Percentiles rank a stretch among this genome's conserved stretches.
Evolutionary conservation across 1,139 yeast species (phyloP).

Genomic region (Suhomyces chickasaworum): DNA sequence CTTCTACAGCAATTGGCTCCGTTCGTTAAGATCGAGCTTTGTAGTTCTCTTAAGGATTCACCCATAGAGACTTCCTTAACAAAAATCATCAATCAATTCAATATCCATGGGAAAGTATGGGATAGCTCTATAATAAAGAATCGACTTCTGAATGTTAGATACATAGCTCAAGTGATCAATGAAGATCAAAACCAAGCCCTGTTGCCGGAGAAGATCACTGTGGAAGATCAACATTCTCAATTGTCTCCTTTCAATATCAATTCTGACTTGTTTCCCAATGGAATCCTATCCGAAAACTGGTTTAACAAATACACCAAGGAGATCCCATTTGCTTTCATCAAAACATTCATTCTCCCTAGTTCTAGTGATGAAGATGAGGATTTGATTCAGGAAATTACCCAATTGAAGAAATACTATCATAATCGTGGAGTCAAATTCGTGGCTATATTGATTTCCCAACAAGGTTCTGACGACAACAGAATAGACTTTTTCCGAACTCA

Average conservation of each 20-base stretch:
- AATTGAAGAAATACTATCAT: constrained; percentile 21
- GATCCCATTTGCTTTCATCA: constrained; percentile 40
- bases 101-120: constrained; percentile 34
- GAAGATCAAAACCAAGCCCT: not conserved
- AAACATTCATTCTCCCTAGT: constrained; percentile 22
- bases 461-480: constrained; percentile 25
- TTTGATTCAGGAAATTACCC: constrained; percentile 24
- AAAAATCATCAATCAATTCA: constrained; percentile 15
- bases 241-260: constrained; percentile 41
- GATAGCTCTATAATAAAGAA: constrained; percentile 44
- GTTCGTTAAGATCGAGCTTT: constrained; percentile 21
- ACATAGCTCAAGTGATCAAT: constrained; percentile 26
- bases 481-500: constrained; percentile 29
- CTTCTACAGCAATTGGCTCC: constrained; percentile 41
- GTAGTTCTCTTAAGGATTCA: not conserved
- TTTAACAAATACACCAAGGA: constrained; percentile 34
- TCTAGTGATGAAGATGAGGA: constrained; percentile 19
- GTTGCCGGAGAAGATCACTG: constrained; percentile 2
- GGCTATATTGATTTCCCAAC: constrained; percentile 34
- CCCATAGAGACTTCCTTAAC: constrained; percentile 8
- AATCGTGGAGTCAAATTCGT: constrained; percentile 29
- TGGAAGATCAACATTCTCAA: constrained; percentile 27
- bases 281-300: constrained; percentile 42
- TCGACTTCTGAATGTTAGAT: constrained; percentile 39
- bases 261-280: constrained; percentile 47